Evolutionary conservation across 208 protist genomes (phyloP), one percentile per base, ranked within the genome.

Genomic region (Trypanosoma boissoni): DNA sequence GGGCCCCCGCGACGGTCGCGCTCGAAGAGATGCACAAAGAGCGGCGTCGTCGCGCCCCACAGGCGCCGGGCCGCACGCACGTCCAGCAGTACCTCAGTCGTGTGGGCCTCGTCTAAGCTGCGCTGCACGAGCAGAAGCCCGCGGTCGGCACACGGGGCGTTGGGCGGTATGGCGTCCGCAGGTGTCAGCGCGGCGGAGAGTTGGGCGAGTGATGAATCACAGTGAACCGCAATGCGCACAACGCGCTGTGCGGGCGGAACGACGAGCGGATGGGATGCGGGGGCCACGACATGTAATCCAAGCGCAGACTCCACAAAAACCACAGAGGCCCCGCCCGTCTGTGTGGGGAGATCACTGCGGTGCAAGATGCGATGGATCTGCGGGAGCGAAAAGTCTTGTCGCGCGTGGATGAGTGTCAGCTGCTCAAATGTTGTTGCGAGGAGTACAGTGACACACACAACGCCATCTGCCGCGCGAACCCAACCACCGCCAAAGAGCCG

Each of bases 351-450:
- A n/a, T n/a, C n/a, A n/a, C 29, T n/a, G 29, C 49, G 63, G 58
- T 59, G 72, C 14, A 94, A 57, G 29, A 84, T 64, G 23, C 87
- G 80, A n/a, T 80, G 75, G 2, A 87, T 71, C 50, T 82, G 83
- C 14, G 73, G 76, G 0, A 87, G 72, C 14, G 76, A 68, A 52
- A 88, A 77, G 57, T 78, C 55, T 32, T 64, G 63, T 10, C 58
- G 70, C 34, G 77, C 61, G 31, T 57, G 67, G 39, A 91, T 80
- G 26, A 85, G 28, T 42, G 81, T 76, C 28, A 88, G 72, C 72
- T 89, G 80, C 68, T 92, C 84, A 64, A 81, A 94, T 24, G 76
- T 81, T 2, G 72, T 83, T 14, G 83, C 84, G 10, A 94, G 45
- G 21, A 94, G 42, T 34, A 92, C 36, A 26, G 81, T 90, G 20